A percentile compares a stretch with the other conserved stretches of the same genome.
phyloP scores from a whole-genome alignment of 2,329 filamentous ascomycete species.

The Microsporum canis region DNA sequence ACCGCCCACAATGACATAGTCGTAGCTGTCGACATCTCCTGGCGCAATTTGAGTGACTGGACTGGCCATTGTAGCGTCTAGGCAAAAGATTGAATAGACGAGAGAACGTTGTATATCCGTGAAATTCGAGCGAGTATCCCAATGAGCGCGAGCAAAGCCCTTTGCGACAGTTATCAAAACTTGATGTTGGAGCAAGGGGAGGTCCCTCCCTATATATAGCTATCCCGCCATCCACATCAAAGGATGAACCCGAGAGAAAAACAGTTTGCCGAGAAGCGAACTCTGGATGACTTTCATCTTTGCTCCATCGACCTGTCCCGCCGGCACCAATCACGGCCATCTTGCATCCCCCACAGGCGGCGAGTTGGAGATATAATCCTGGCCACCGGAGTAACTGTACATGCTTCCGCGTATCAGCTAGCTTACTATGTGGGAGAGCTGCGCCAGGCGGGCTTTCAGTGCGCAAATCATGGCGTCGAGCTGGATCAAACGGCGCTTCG shows the following conservation, averaged over 20 bases:
- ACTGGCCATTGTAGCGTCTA: neutral
- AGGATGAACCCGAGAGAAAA: neutral
- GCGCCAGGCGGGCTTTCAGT: neutral
- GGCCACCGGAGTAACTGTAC: neutral
- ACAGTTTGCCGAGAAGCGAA: neutral
- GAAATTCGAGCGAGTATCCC: neutral
- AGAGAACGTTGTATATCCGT: too few relatives aligned
- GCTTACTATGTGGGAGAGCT: neutral
- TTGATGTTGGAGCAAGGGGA: neutral
- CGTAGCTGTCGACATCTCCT: slow-evolving; percentile 56
- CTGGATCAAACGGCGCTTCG: slow-evolving; percentile 1
- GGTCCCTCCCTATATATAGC: neutral
- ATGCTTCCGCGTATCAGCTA: neutral
- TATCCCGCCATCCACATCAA: neutral
- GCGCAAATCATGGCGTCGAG: neutral
- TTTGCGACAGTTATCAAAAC: neutral
- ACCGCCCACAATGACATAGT: slow-evolving; percentile 77
- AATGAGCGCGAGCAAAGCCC: neutral
- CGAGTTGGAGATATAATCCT: neutral
- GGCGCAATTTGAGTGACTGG: slow-evolving; percentile 58
- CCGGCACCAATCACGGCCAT: neutral
- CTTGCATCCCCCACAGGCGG: neutral
- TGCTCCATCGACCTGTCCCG: neutral
- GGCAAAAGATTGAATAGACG: neutral
- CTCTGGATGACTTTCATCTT: neutral